These are phyloP conservation scores for Puccinia brachypodii DNA, from an alignment of 1,284 basidiomycete species.

Conservation along the genomic window DNA sequence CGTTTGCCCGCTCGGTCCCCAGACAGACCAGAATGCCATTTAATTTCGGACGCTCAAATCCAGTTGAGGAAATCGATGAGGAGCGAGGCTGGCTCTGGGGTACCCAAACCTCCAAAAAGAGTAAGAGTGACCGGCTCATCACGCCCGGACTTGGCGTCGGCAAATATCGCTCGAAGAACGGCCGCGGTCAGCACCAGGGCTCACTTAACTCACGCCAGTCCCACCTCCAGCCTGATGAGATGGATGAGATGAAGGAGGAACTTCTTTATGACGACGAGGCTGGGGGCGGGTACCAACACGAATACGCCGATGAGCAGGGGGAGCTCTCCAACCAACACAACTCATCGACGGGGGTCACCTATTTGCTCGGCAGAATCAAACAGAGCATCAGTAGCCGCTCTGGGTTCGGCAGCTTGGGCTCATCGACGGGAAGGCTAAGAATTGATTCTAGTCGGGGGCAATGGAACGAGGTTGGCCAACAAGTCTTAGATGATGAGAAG, in stretches of 20 bases:
- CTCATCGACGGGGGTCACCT: background rate
- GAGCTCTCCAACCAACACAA: background rate
- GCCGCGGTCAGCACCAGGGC: background rate
- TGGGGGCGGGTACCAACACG: background rate
- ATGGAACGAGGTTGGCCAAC: conserved; percentile 20
- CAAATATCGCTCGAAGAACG: conserved; percentile 12
- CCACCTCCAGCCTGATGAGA: background rate
- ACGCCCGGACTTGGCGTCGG: conserved; percentile 13
- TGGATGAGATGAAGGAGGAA: conserved; percentile 2
- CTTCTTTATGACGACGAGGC: background rate
- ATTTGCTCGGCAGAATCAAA: background rate
- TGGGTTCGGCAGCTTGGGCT: background rate
- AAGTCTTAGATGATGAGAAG: background rate
- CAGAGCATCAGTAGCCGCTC: background rate
- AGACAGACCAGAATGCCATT: background rate
- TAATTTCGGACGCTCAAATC: background rate
- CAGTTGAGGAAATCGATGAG: conserved; percentile 12
- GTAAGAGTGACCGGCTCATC: background rate
- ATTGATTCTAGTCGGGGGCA: background rate
- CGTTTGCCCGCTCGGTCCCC: conserved; percentile 5
- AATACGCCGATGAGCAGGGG: background rate
- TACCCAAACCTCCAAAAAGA: background rate
- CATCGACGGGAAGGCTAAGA: background rate
- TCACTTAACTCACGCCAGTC: background rate
- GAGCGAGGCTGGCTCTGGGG: conserved; percentile 24